Evolutionary conservation across 371 early-diverging fungal species (phyloP), one percentile per base, ranked within the genome.

Genomic region (Mucor irregularis): DNA sequence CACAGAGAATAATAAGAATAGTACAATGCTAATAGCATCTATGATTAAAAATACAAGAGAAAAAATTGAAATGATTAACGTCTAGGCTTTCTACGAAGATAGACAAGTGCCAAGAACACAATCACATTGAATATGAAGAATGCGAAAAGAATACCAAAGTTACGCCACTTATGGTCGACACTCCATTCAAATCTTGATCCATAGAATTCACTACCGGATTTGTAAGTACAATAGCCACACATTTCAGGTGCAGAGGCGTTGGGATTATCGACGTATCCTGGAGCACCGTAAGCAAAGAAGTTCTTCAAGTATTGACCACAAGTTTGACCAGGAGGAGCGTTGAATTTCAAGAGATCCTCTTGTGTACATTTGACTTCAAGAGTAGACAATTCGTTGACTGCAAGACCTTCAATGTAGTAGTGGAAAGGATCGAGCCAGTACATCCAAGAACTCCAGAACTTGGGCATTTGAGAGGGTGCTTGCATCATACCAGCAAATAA

Each of bases 361-460:
- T 50, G 60, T 10, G 56, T 58, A 62, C 94, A 93, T 0, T 28
- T 16, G 4, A 90, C 73, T 8, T 50, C 49, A 4, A 82, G 63
- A n/a, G 64, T 66, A 13, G 76, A 68, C 50, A 93, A 68, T 42
- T 85, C 90, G 53, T 85, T 90, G 42, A 82, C 78, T 8, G 90
- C 73, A 11, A 90, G 70, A 31, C 87, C 91, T 62, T 92, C 92
- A 28, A 89, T 76, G 3, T 83, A 71, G 58, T 93, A 91, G 39
- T 84, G 84, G 71, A 84, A 87, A 11, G 90, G 90, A 56, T 82
- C 84, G 10, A 88, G 55, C 82, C 84, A 87, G 66, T 90, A 90
- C 82, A 93, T 85, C 89, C 90, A 90, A 2, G 73, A 53, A 5
- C 81, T 69, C 89, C 90, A 91, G 70, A 93, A 90, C 29, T 64